These are phyloP conservation scores for Dactylellina leptospora DNA, from an alignment of 2,329 filamentous ascomycete genomes.

Conservation along the genomic window DNA sequence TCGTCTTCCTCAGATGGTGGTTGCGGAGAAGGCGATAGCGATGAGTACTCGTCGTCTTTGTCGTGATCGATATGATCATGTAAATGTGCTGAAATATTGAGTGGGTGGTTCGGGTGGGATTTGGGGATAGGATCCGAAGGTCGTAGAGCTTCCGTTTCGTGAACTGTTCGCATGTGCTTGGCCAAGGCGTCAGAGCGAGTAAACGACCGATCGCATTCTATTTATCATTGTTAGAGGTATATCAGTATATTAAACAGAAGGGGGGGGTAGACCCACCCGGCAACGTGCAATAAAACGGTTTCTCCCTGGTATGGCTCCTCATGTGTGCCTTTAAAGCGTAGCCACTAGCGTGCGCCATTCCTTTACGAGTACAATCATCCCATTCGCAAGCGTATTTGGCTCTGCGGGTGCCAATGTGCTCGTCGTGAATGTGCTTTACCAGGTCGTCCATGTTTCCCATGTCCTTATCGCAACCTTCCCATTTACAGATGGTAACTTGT, in stretches of 20 bases:
- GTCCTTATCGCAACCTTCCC: slow-evolving; percentile 78
- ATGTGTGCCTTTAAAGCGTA: slow-evolving; percentile 97
- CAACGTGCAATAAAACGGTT: slow-evolving; percentile 95
- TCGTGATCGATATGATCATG: slow-evolving; percentile 55
- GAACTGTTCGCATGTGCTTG: slow-evolving; percentile 98
- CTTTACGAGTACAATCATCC: slow-evolving; percentile 87
- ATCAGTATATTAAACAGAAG: too few species aligned
- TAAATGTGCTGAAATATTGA: slow-evolving; percentile 60
- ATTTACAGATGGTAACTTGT: slow-evolving; percentile 79
- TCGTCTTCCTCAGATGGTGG: slow-evolving; percentile 38
- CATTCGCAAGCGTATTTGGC: slow-evolving; percentile 99
- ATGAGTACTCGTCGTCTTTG: slow-evolving; percentile 53
- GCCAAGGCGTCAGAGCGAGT: slow-evolving; percentile 93
- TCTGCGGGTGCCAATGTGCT: slow-evolving; percentile 90
- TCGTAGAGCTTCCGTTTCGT: slow-evolving; percentile 93
- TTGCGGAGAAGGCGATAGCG: slow-evolving; percentile 29
- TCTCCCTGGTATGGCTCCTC: slow-evolving; percentile 96
- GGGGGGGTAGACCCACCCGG: slow-evolving; percentile 71
- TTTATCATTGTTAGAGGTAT: background rate
- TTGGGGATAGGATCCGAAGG: slow-evolving; percentile 79
- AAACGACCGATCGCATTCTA: slow-evolving; percentile 97
- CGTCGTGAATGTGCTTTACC: slow-evolving; percentile 85
- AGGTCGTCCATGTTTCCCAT: slow-evolving; percentile 81
- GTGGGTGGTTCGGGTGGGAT: slow-evolving; percentile 65
- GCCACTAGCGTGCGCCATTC: slow-evolving; percentile 88